A percentile compares a stretch with the other conserved stretches of the same genome.
phyloP scores from a whole-genome alignment of 306 rosid species.

The Mucuna pruriens region DNA sequence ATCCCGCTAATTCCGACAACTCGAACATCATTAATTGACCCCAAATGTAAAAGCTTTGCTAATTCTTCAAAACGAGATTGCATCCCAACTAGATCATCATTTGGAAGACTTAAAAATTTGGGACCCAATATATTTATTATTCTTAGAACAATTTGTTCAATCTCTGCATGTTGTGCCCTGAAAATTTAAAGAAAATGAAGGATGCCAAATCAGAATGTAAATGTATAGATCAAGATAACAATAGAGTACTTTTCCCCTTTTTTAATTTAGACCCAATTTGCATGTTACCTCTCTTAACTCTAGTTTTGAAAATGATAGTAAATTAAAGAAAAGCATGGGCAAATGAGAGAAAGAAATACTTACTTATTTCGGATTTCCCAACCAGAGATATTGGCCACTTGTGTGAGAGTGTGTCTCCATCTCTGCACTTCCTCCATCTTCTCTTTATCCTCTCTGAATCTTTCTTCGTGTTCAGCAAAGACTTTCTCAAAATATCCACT shows the following conservation, averaged over 20 bases:
- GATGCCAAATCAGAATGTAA: not conserved
- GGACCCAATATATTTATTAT: not conserved
- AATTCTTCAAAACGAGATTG: not conserved
- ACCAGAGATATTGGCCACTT: not conserved
- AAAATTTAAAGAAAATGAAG: not conserved
- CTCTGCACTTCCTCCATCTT: not conserved
- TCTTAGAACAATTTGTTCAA: not conserved
- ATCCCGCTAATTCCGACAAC: constrained; percentile 37
- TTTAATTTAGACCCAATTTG: too few species aligned
- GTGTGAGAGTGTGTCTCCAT: not conserved
- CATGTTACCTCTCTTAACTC: too few species aligned
- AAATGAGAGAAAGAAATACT: not conserved
- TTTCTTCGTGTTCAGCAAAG: not conserved
- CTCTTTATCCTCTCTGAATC: not conserved
- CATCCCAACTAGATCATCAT: not conserved
- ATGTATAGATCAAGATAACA: not conserved
- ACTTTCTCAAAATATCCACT: not conserved
- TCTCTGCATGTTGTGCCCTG: not conserved
- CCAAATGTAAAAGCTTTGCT: not conserved
- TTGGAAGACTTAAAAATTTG: not conserved
- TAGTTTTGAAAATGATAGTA: too few species aligned
- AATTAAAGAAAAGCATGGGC: too few species aligned
- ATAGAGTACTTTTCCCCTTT: not conserved
- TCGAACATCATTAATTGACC: not conserved
- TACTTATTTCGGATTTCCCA: not conserved